A percentile compares a stretch with the other conserved stretches of the same genome.
phyloP scores from a whole-genome alignment of 306 rosid genomes.

The Lathyrus aphaca region DNA sequence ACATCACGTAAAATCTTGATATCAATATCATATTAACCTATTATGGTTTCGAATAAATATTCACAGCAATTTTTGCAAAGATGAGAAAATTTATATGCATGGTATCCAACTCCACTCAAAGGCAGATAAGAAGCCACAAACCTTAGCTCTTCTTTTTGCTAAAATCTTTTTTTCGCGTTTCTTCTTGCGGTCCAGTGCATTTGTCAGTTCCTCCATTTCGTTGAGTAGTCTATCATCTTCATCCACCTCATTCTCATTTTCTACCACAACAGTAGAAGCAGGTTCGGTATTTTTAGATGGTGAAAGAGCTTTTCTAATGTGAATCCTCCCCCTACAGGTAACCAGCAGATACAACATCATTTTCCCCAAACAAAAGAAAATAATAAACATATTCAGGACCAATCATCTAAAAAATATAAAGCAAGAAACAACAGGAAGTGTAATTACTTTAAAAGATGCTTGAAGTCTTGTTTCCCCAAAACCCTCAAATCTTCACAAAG shows the following conservation, averaged over 20 bases:
- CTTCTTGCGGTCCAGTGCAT: too few species aligned
- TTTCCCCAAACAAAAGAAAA: background rate
- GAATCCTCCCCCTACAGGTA: constrained; percentile 51
- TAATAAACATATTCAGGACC: background rate
- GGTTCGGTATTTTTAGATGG: constrained; percentile 48
- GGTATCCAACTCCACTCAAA: background rate
- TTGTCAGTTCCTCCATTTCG: too few species aligned
- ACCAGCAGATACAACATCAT: constrained; percentile 19
- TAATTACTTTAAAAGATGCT: constrained; percentile 57
- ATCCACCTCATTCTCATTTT: too few species aligned
- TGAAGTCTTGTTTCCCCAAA: constrained; percentile 80
- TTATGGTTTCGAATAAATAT: constrained; percentile 2
- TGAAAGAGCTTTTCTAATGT: constrained; percentile 49
- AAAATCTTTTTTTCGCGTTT: too few species aligned
- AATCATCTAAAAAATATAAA: background rate
- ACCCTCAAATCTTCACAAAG: constrained; percentile 91
- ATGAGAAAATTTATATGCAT: constrained; percentile 3
- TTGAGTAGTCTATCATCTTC: too few species aligned
- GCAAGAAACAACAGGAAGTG: background rate
- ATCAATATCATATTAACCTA: background rate
- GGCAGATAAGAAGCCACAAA: constrained; percentile 35
- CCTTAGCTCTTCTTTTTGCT: too few species aligned
- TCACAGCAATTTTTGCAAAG: background rate
- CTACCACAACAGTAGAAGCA: constrained; percentile 35
- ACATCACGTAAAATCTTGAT: background rate